These are phyloP conservation scores for Psidium guajava DNA, from an alignment of 345 rosid species.

Conservation along the genomic window DNA sequence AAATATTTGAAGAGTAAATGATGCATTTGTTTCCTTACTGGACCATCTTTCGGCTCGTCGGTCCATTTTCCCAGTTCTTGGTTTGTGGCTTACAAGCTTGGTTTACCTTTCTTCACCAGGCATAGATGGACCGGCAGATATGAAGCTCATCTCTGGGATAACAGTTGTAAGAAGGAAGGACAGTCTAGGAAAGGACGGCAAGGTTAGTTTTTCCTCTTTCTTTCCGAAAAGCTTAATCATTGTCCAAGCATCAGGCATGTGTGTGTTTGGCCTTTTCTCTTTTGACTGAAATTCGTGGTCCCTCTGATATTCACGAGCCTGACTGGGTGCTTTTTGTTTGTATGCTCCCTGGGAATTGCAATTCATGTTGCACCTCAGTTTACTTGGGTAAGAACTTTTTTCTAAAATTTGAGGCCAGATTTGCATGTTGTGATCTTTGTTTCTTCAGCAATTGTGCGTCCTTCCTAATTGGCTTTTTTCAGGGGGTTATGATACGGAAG, in stretches of 20 bases:
- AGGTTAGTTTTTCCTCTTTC: constrained; percentile 29
- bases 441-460: neutral
- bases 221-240: neutral
- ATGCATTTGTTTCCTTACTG: neutral
- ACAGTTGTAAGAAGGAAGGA: constrained; percentile 74
- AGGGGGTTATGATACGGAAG: constrained; percentile 76
- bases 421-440: neutral
- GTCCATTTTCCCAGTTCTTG: neutral
- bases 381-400: constrained; percentile 43
- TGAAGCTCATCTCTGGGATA: constrained; percentile 79
- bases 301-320: neutral
- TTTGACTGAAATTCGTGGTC: constrained; percentile 8
- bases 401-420: neutral
- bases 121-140: constrained; percentile 80
- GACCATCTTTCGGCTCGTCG: neutral
- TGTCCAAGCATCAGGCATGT: neutral
- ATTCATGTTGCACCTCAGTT: constrained; percentile 32
- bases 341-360: constrained; percentile 9
- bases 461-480: neutral
- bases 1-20: neutral
- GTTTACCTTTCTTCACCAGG: constrained; percentile 8
- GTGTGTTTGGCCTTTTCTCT: neutral
- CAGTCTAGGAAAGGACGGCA: constrained; percentile 79
- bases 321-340: neutral
- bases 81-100: neutral